A percentile compares a stretch with the other conserved stretches of the same genome.
Evolutionary conservation across 1,139 yeast species (phyloP).

Genomic region (Kurtzmaniella natalensis): DNA sequence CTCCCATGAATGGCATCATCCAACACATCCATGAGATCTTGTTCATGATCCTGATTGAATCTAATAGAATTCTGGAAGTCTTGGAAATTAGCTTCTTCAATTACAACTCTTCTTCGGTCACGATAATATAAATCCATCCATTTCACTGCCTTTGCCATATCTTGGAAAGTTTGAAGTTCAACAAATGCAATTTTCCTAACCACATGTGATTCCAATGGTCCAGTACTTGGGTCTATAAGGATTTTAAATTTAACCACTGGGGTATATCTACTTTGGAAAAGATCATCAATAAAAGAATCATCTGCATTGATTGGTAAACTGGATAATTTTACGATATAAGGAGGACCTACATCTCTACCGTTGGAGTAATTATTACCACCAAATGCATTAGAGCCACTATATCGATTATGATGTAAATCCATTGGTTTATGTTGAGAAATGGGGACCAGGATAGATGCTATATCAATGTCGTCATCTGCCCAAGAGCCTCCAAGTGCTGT

Average conservation of each 20-base stretch:
- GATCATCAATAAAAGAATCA: conserved; percentile 38
- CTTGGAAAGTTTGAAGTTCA: conserved; percentile 45
- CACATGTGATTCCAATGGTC: conserved; percentile 36
- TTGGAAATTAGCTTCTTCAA: conserved; percentile 44
- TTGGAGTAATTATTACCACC: conserved; percentile 9
- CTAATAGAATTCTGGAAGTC: conserved; percentile 46
- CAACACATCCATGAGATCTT: conserved; percentile 28
- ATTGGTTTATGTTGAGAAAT: conserved; percentile 25
- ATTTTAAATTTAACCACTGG: conserved; percentile 37
- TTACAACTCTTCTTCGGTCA: conserved; percentile 35
- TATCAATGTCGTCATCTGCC: conserved; percentile 76
- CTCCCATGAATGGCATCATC: conserved; percentile 20
- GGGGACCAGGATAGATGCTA: conserved; percentile 62
- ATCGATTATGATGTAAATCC: conserved; percentile 4
- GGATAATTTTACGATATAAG: conserved; percentile 52
- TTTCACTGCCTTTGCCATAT: conserved; percentile 41
- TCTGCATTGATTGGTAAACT: conserved; percentile 43
- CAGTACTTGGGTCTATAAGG: conserved; percentile 38
- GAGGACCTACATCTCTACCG: conserved; percentile 39
- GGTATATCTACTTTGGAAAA: conserved; percentile 41
- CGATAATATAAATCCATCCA: conserved; percentile 43
- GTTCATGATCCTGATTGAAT: conserved; percentile 34
- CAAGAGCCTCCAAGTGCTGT: conserved; percentile 59
- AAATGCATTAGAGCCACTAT: conserved; percentile 7
- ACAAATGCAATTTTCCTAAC: conserved; percentile 59